Conservation (phyloP, 768 basidiomycete species). For the Kwoniella dendrophila region DNA sequence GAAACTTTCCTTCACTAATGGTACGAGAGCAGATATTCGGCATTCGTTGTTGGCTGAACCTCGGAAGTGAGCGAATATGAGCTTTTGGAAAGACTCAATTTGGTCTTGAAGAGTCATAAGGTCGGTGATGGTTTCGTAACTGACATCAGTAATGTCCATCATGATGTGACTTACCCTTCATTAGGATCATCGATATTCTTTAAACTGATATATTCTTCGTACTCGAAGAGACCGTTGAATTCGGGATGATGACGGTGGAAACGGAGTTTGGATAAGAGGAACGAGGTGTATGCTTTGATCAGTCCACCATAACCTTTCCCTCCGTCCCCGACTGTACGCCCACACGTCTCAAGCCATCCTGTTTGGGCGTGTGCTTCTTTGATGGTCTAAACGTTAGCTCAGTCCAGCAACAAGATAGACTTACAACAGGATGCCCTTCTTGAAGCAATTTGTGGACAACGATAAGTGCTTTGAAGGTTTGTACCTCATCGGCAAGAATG, state of each 20-base stretch:
- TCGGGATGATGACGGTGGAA: conserved; percentile 95
- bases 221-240: conserved; percentile 98
- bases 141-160: conserved; percentile 53
- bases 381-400: conserved; percentile 66
- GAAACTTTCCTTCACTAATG: conserved; percentile 98
- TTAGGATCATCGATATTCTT: conserved; percentile 99
- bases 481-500: conserved; percentile 93
- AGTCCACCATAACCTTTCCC: conserved; percentile 84
- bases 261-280: conserved; percentile 89
- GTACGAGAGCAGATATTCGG: conserved; percentile 91
- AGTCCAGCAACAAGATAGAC: conserved; percentile 39
- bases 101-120: conserved; percentile 98
- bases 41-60: conserved; percentile 94
- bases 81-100: conserved; percentile 97
- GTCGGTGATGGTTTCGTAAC: conserved; percentile 96
- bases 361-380: conserved; percentile 97
- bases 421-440: conserved; percentile 91
- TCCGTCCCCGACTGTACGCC: conserved; percentile 83
- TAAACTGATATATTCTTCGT: conserved; percentile 95
- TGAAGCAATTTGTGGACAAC: conserved; percentile 97
- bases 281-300: conserved; percentile 94
- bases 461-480: conserved; percentile 97
- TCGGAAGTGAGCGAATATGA: conserved; percentile 92
- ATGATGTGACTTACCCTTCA: conserved; percentile 74
- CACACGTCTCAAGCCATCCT: conserved; percentile 96